These are phyloP conservation scores for Crotalaria pallida DNA, from an alignment of 306 rosid genomes.

Conservation along the genomic window DNA sequence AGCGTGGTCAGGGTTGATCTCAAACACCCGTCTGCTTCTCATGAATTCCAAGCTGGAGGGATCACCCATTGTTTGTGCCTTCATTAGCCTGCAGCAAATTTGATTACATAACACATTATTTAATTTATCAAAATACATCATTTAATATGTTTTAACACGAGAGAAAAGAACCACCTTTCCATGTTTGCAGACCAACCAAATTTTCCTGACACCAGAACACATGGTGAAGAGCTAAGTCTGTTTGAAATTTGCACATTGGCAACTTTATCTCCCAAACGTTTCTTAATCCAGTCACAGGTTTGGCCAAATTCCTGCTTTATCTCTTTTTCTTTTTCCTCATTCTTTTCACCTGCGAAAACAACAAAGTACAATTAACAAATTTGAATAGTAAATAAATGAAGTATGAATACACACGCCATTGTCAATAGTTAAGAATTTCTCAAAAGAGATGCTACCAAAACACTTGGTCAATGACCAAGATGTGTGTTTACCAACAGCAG, in stretches of 20 bases:
- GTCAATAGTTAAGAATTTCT: not conserved
- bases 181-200: slow-evolving; percentile 99
- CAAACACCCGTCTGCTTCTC: slow-evolving; percentile 98
- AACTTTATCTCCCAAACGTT: slow-evolving; percentile 84
- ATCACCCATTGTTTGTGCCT: slow-evolving; percentile 88
- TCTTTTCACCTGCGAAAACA: slow-evolving; percentile 69
- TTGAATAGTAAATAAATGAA: slow-evolving; percentile 7
- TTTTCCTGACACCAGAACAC: slow-evolving; percentile 92
- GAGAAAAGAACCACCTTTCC: slow-evolving; percentile 62
- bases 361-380: slow-evolving; percentile 5
- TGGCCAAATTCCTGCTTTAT: slow-evolving; percentile 76
- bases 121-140: not conserved
- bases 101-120: slow-evolving; percentile 2
- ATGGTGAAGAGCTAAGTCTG: slow-evolving; percentile 90
- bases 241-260: slow-evolving; percentile 88
- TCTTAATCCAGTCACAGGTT: slow-evolving; percentile 96
- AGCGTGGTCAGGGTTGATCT: slow-evolving; percentile 83
- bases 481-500: not conserved
- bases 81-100: slow-evolving; percentile 67
- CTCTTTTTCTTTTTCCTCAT: slow-evolving; percentile 85
- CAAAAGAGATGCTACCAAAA: not conserved
- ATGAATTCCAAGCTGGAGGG: slow-evolving; percentile 80
- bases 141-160: not conserved
- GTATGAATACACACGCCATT: not conserved
- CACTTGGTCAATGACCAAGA: not conserved